Conservation (phyloP, 495 filamentous ascomycete species). For the Coniosporium apollinis region DNA sequence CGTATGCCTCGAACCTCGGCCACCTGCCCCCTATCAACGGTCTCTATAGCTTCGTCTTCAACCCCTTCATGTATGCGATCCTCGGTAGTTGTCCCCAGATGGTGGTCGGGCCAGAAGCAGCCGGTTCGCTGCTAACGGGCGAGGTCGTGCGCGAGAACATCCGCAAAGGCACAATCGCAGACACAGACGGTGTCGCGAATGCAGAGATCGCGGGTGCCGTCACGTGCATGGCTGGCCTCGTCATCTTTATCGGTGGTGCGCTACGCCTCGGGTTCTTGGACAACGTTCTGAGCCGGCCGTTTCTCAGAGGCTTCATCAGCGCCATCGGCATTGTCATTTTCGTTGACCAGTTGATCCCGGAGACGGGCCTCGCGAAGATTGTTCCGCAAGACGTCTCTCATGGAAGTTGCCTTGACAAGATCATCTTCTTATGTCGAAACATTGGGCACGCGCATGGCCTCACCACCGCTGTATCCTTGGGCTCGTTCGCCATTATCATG, state of each 20-base stretch:
- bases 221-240: constrained; percentile 68
- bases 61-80: constrained; percentile 77
- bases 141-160: constrained; percentile 68
- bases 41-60: constrained; percentile 87
- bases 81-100: constrained; percentile 82
- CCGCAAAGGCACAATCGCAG: constrained; percentile 44
- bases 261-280: constrained; percentile 86
- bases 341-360: constrained; percentile 84
- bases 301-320: constrained; percentile 87
- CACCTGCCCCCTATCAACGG: constrained; percentile 89
- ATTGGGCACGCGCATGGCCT: constrained; percentile 46
- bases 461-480: constrained; percentile 55
- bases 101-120: constrained; percentile 91
- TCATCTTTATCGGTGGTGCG: constrained; percentile 71
- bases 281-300: constrained; percentile 81
- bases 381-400: constrained; percentile 51
- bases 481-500: constrained; percentile 82
- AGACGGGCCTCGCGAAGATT: constrained; percentile 55
- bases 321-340: constrained; percentile 93
- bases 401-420: constrained; percentile 70
- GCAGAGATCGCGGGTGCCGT: constrained; percentile 79
- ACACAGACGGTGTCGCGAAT: constrained; percentile 52
- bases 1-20: constrained; percentile 80
- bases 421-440: constrained; percentile 60
- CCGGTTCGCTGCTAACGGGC: constrained; percentile 78